Percentiles rank a stretch among this genome's conserved stretches.
Conservation (phyloP, 345 rosid genomes). For the Citrus glauca region DNA sequence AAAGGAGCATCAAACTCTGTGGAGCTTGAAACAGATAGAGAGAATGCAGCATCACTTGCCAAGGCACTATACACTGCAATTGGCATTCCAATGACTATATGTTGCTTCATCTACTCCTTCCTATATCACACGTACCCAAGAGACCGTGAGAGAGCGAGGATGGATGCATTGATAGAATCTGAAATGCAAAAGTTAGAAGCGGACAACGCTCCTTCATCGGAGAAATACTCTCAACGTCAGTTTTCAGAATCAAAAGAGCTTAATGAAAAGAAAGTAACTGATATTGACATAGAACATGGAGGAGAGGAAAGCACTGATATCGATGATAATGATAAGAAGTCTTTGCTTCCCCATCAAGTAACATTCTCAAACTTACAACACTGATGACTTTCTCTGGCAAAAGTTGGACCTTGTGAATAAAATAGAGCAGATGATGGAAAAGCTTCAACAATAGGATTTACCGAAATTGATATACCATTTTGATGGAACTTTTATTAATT, state of each 20-base stretch:
- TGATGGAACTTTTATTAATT: no score
- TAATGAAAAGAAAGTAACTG: conserved; percentile 14
- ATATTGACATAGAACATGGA: conserved; percentile 20
- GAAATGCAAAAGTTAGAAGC: conserved; percentile 52
- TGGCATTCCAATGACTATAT: conserved; percentile 67
- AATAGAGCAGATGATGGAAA: not conserved
- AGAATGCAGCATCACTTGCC: conserved; percentile 69
- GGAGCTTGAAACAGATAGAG: conserved; percentile 57
- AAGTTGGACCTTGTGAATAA: not conserved
- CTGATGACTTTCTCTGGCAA: not conserved
- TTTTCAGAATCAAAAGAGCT: conserved; percentile 8
- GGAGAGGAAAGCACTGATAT: conserved; percentile 18
- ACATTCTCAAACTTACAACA: not conserved
- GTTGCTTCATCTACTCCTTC: conserved; percentile 74
- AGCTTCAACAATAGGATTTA: not conserved
- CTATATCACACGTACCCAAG: conserved; percentile 76
- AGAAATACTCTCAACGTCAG: conserved; percentile 3
- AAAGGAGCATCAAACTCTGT: conserved; percentile 34
- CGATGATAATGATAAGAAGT: conserved; percentile 36
- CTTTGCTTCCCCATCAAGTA: conserved; percentile 12
- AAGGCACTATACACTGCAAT: conserved; percentile 79
- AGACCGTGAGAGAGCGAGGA: conserved; percentile 71
- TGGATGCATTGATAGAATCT: conserved; percentile 69
- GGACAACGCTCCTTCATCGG: conserved; percentile 1
- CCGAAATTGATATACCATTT: not conserved